These are phyloP conservation scores for Aspergillus latus DNA, from an alignment of 2,329 filamentous ascomycete genomes.

Conservation along the genomic window DNA sequence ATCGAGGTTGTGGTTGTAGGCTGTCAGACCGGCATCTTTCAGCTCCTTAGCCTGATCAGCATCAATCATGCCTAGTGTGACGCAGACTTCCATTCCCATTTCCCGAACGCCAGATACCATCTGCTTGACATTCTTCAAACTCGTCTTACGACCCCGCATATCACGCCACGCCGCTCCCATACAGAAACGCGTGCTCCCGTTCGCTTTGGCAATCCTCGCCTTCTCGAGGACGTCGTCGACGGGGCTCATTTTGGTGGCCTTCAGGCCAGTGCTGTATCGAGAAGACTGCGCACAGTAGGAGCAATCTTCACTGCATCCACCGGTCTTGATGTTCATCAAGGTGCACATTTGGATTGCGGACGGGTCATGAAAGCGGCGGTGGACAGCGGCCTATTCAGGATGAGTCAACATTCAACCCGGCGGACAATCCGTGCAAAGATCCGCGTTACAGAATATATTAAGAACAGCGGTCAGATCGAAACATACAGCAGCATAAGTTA, in stretches of 20 bases:
- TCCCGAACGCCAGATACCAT: conserved; percentile 81
- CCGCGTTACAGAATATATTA: background rate
- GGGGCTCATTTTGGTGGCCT: conserved; percentile 74
- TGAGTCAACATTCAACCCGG: background rate
- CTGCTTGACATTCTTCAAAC: conserved; percentile 76
- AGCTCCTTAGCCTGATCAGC: conserved; percentile 75
- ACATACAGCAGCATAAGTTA: conserved; percentile 71
- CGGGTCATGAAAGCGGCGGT: conserved; percentile 82
- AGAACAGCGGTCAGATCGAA: background rate
- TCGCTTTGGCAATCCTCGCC: conserved; percentile 73
- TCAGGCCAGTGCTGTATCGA: conserved; percentile 72
- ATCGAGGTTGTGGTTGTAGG: conserved; percentile 94
- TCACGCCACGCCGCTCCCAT: conserved; percentile 95
- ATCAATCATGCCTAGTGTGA: conserved; percentile 94
- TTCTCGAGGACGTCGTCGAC: conserved; percentile 80
- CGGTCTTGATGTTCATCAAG: conserved; percentile 95
- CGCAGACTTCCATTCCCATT: conserved; percentile 86
- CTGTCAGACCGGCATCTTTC: conserved; percentile 79
- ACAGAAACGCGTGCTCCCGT: conserved; percentile 88
- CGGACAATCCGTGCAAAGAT: background rate
- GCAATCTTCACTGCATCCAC: conserved; percentile 88
- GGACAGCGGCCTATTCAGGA: conserved; percentile 64
- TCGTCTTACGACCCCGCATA: conserved; percentile 86
- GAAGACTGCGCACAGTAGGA: conserved; percentile 90
- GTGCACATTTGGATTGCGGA: conserved; percentile 87